A percentile compares a stretch with the other conserved stretches of the same genome.
These are phyloP conservation scores for Calonectria pseudoturangicola DNA, from an alignment of 2,329 filamentous ascomycete genomes.

Conservation along the genomic window DNA sequence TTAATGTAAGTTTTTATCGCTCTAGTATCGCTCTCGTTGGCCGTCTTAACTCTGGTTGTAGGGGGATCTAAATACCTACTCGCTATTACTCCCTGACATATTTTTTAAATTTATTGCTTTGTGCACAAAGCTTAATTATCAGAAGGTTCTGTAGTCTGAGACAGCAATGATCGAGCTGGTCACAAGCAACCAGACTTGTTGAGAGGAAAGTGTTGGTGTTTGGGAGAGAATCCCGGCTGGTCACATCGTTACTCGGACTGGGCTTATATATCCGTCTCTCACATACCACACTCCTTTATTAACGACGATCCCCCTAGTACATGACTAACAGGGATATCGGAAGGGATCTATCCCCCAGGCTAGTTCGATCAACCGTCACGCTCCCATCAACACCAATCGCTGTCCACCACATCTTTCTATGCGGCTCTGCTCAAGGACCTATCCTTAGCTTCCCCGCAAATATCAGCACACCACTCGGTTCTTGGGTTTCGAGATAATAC, in stretches of 20 bases:
- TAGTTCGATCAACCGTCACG: slow-evolving; percentile 44
- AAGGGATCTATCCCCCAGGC: slow-evolving; percentile 37
- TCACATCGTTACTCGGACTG: slow-evolving; percentile 3
- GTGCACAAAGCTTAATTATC: neutral
- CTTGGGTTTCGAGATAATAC: slow-evolving; percentile 36
- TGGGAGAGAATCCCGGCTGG: slow-evolving; percentile 9
- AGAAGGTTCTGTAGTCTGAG: neutral
- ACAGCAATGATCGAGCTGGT: neutral
- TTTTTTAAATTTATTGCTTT: slow-evolving; percentile 21
- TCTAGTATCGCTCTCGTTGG: slow-evolving; percentile 35
- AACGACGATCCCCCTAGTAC: slow-evolving; percentile 33
- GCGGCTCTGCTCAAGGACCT: slow-evolving; percentile 49
- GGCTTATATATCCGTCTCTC: slow-evolving; percentile 32
- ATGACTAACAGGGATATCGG: slow-evolving; percentile 35
- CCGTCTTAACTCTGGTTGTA: neutral
- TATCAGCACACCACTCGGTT: slow-evolving; percentile 47
- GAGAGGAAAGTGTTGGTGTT: neutral
- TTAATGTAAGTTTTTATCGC: slow-evolving; percentile 37
- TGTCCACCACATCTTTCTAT: slow-evolving; percentile 53
- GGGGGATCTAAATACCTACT: slow-evolving; percentile 10
- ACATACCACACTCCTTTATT: slow-evolving; percentile 12
- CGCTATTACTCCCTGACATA: slow-evolving; percentile 12
- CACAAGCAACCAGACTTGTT: neutral
- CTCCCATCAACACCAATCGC: slow-evolving; percentile 52
- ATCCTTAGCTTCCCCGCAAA: slow-evolving; percentile 32